A percentile compares a stretch with the other conserved stretches of the same genome.
phyloP scores from a whole-genome alignment of 2,329 filamentous ascomycete species.

The Clarireedia monteithiana region DNA sequence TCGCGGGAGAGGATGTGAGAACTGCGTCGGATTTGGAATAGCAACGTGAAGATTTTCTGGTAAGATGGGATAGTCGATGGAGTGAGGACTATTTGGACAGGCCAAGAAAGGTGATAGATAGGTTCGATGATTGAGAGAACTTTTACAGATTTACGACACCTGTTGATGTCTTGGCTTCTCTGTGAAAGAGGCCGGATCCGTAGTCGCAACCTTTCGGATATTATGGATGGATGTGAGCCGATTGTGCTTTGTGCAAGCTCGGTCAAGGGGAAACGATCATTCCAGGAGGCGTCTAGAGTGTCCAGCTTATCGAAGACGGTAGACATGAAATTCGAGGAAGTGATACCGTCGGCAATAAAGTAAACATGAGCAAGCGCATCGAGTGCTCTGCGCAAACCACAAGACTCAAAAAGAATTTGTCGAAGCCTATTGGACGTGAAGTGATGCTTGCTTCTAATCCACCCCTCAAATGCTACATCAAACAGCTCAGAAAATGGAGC shows the following conservation, averaged over 20 bases:
- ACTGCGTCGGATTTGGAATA: constrained; percentile 71
- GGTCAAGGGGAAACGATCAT: constrained; percentile 73
- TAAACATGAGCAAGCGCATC: constrained; percentile 65
- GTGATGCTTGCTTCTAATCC: constrained; percentile 69
- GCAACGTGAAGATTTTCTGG: constrained; percentile 63
- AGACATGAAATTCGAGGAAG: constrained; percentile 56
- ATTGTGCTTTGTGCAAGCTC: constrained; percentile 71
- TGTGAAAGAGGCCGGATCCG: constrained; percentile 37
- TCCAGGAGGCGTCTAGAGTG: constrained; percentile 53
- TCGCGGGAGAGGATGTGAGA: constrained; percentile 56
- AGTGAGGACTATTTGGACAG: constrained; percentile 64
- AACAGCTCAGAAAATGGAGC: constrained; percentile 72
- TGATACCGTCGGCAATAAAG: constrained; percentile 65
- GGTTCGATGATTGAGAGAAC: constrained; percentile 57
- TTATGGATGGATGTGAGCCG: constrained; percentile 40
- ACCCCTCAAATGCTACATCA: constrained; percentile 59
- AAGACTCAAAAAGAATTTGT: constrained; percentile 58
- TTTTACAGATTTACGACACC: constrained; percentile 50
- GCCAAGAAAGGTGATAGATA: constrained; percentile 60
- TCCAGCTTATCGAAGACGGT: constrained; percentile 72
- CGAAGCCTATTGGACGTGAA: constrained; percentile 60
- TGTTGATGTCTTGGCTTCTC: constrained; percentile 35
- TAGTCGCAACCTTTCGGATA: constrained; percentile 56
- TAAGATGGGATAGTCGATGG: constrained; percentile 58
- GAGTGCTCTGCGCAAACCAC: constrained; percentile 57